These are phyloP conservation scores for Durio zibethinus DNA, from an alignment of 345 rosid species.

Conservation along the genomic window DNA sequence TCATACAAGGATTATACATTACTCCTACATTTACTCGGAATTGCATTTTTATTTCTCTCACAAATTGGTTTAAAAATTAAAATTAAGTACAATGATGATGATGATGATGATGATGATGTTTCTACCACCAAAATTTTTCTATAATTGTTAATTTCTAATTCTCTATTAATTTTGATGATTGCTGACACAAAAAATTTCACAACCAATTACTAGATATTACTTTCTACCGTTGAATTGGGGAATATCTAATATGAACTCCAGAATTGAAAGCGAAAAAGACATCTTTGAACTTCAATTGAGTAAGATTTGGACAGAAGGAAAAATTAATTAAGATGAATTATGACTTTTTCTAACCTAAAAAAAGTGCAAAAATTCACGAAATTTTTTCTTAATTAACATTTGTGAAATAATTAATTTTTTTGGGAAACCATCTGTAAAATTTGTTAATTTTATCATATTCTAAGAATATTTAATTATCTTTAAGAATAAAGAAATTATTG, in stretches of 20 bases:
- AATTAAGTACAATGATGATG: neutral
- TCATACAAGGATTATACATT: neutral
- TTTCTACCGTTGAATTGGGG: neutral
- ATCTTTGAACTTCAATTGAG: neutral
- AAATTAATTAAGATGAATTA: too few relatives aligned
- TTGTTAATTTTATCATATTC: too few relatives aligned
- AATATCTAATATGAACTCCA: neutral
- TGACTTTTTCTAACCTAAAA: too few relatives aligned
- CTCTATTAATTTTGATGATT: neutral
- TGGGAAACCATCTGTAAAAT: too few relatives aligned
- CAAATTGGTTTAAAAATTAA: neutral
- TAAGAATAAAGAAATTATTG: too few relatives aligned
- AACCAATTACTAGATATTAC: neutral
- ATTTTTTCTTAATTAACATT: too few relatives aligned
- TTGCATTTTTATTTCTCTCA: neutral
- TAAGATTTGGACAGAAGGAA: neutral
- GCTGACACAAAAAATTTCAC: neutral
- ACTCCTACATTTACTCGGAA: neutral
- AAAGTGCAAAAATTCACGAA: too few relatives aligned
- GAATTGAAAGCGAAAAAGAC: neutral
- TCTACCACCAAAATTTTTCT: slow-evolving; percentile 2
- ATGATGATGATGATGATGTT: slow-evolving; percentile 22
- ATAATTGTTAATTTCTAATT: neutral
- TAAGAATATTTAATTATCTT: too few relatives aligned
- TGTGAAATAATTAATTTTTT: too few relatives aligned